phyloP scores from a whole-genome alignment of 2,329 filamentous ascomycete genomes.

The Fusarium albidum region DNA sequence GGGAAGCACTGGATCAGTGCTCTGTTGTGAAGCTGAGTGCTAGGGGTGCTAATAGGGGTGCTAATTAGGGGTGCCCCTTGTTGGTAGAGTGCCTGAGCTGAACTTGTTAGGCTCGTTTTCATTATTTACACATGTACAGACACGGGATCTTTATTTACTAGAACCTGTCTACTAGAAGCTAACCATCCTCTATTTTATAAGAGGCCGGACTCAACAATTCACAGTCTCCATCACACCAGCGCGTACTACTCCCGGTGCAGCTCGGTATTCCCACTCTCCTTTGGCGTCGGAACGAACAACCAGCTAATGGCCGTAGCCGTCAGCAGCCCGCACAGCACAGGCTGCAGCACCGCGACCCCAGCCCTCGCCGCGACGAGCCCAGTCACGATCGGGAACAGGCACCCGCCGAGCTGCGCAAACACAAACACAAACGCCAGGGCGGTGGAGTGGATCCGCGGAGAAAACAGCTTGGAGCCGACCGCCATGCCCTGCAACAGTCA shows the following conservation, averaged over 20 bases:
- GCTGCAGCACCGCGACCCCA: conserved; percentile 60
- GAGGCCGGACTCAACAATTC: no score
- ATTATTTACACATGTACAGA: no score
- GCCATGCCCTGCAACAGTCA: conserved; percentile 55
- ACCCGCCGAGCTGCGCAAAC: conserved; percentile 62
- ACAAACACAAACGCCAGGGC: conserved; percentile 62
- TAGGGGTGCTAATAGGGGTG: no score
- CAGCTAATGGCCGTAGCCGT: conserved; percentile 56
- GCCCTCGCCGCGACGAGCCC: conserved; percentile 56
- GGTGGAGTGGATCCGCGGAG: conserved; percentile 45
- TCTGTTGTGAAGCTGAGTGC: no score
- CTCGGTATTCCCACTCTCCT: conserved; percentile 40
- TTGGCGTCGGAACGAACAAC: conserved; percentile 52
- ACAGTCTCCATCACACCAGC: no score
- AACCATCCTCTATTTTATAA: no score
- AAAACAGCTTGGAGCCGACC: conserved; percentile 61
- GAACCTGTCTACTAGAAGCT: no score
- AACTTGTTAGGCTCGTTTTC: no score
- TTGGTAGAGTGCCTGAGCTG: no score
- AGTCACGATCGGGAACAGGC: conserved; percentile 63
- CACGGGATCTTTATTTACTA: no score
- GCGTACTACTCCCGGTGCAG: conserved; percentile 48
- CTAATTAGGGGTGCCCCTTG: no score
- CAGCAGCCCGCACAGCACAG: conserved; percentile 58
- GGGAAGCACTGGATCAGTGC: neutral